A percentile compares a stretch with the other conserved stretches of the same genome.
These are phyloP conservation scores for Sophora flavescens DNA, from an alignment of 306 rosid genomes.

Conservation along the genomic window DNA sequence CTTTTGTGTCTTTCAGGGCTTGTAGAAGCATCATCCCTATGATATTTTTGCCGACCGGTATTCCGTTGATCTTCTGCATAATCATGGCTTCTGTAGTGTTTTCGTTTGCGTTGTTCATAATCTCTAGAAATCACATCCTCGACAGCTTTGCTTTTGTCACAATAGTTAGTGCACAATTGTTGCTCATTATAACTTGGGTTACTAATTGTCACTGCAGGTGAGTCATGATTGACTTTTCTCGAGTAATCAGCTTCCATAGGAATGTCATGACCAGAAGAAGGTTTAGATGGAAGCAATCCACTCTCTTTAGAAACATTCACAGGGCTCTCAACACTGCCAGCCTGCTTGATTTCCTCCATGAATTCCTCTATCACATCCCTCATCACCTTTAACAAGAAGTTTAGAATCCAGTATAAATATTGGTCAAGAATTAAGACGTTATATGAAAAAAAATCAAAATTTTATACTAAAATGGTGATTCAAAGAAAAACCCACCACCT, in stretches of 20 bases:
- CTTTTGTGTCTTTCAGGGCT: constrained; percentile 64
- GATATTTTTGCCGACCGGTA: constrained; percentile 43
- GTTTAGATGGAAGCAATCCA: constrained; percentile 49
- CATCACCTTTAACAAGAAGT: constrained; percentile 62
- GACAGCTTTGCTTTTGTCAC: constrained; percentile 42
- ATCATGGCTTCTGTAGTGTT: constrained; percentile 46
- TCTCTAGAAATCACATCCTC: constrained; percentile 48
- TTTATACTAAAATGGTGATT: not conserved
- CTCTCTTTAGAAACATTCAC: constrained; percentile 56
- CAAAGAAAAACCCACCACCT: constrained; percentile 1
- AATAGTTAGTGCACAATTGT: constrained; percentile 44
- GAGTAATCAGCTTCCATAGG: constrained; percentile 48
- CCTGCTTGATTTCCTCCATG: constrained; percentile 85
- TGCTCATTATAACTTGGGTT: constrained; percentile 50
- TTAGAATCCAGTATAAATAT: constrained; percentile 14
- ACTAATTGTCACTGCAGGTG: constrained; percentile 45
- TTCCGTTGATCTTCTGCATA: constrained; percentile 51
- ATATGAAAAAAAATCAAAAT: constrained; percentile 20
- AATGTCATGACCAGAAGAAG: constrained; percentile 48
- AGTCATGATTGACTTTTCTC: constrained; percentile 44
- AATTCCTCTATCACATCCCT: constrained; percentile 82
- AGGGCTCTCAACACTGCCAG: constrained; percentile 74
- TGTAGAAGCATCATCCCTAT: constrained; percentile 52
- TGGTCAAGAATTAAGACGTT: not conserved
- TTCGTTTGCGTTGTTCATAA: constrained; percentile 48